These are phyloP conservation scores for Colletotrichum sp. DNA, from an alignment of 2,329 filamentous ascomycete species.

Conservation along the genomic window DNA sequence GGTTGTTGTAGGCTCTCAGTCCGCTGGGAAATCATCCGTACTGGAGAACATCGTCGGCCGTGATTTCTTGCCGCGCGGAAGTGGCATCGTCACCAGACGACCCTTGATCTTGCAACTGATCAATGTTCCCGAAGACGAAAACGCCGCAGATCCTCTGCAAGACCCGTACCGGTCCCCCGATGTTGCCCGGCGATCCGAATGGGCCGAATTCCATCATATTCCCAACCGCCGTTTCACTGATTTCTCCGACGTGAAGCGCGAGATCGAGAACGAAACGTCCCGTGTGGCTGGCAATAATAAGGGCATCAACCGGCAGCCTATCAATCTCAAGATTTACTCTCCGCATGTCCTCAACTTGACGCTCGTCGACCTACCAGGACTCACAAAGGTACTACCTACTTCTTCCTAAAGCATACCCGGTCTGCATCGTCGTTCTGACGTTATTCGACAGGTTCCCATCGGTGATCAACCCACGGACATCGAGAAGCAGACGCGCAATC, in stretches of 20 bases:
- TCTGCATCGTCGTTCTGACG: constrained; percentile 6
- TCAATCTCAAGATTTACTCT: constrained; percentile 98
- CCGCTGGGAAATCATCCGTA: constrained; percentile 96
- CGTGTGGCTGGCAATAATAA: constrained; percentile 95
- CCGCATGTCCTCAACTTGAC: constrained; percentile 96
- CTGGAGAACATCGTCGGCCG: constrained; percentile 98
- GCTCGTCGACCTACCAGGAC: constrained; percentile 90
- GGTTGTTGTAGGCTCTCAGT: constrained; percentile 98
- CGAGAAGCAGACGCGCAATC: constrained; percentile 95
- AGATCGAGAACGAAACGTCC: constrained; percentile 96
- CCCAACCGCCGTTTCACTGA: constrained; percentile 88
- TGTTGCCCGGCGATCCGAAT: constrained; percentile 70
- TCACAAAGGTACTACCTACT: constrained; percentile 76
- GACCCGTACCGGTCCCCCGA: constrained; percentile 80
- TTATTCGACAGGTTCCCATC: constrained; percentile 75
- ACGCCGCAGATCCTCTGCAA: constrained; percentile 67
- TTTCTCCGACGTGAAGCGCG: constrained; percentile 90
- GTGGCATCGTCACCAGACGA: constrained; percentile 93
- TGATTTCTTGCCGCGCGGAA: constrained; percentile 95
- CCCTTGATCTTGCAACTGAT: constrained; percentile 97
- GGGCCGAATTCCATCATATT: constrained; percentile 97
- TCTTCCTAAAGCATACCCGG: background rate
- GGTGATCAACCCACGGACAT: constrained; percentile 97
- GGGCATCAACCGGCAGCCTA: constrained; percentile 95
- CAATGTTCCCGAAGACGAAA: constrained; percentile 81